These are phyloP conservation scores for Neopestalotiopsis rosae DNA, from an alignment of 2,329 filamentous ascomycete species.

Conservation along the genomic window DNA sequence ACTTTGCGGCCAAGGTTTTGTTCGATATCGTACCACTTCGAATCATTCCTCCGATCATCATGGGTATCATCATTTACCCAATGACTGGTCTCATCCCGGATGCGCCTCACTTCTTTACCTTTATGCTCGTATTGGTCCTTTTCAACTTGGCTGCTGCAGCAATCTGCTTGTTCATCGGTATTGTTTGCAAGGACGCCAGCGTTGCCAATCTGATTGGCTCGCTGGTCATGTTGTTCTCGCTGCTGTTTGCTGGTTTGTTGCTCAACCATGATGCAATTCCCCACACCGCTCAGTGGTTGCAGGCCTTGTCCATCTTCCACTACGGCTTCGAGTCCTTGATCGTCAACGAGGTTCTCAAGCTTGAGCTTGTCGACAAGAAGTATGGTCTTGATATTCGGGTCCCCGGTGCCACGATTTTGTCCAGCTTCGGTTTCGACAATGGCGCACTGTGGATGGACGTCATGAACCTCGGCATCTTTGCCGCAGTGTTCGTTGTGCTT, in stretches of 20 bases:
- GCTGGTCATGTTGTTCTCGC: conserved; percentile 94
- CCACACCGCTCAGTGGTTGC: conserved; percentile 83
- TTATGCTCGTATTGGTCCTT: conserved; percentile 87
- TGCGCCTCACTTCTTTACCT: conserved; percentile 84
- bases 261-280: conserved; percentile 96
- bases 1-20: conserved; percentile 95
- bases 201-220: conserved; percentile 95
- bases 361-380: conserved; percentile 91
- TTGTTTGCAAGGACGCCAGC: conserved; percentile 87
- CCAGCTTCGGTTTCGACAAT: conserved; percentile 93
- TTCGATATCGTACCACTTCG: conserved; percentile 97
- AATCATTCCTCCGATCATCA: conserved; percentile 90
- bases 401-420: conserved; percentile 90
- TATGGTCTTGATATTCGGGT: conserved; percentile 97
- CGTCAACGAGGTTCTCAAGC: conserved; percentile 92
- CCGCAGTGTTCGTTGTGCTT: conserved; percentile 80
- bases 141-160: conserved; percentile 95
- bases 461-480: conserved; percentile 81
- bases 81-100: conserved; percentile 94
- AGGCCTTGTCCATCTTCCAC: conserved; percentile 95
- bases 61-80: conserved; percentile 94
- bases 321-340: conserved; percentile 96
- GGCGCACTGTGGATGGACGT: conserved; percentile 85
- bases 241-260: conserved; percentile 91
- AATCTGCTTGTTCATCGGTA: conserved; percentile 95